Base-by-base conservation (phyloP, 306 rosid species). In the Styphnolobium japonicum region DNA sequence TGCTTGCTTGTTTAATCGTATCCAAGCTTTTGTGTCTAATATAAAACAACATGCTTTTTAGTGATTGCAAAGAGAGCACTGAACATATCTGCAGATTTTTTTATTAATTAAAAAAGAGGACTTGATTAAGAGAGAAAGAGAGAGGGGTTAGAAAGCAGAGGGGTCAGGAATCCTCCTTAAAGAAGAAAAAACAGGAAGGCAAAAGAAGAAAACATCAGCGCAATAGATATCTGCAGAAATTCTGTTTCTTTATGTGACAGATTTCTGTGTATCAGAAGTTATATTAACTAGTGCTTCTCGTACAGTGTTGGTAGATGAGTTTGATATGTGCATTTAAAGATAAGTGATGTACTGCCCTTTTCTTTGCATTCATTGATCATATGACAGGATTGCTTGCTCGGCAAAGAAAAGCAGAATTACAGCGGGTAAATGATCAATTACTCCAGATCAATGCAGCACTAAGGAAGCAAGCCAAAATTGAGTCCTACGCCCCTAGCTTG, bases 381-480 rank as follows among this genome's bases (percentile, higher is more conserved):
- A 15, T 75, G 75, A 75, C 68, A 95, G 98, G 99, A 29, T 89
- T 95, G 91, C 85, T 95, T 48, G 99, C 99, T 21, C 93, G 98
- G 67, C 99, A 93, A 88, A 89, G 99, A 85, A 95, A 45, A 81
- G 93, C 87, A 19, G 98, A 95, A 84, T 70, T 95, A 62, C 75
- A 91, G 78, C 83, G 89, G 51, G 37, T 95, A 78, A 95, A 95
- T 55, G 99, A 95, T 77, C 99, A 95, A 83, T 83, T 93, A 46
- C 92, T 97, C 64, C 99, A 93, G 75, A 95, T 95, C 76, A 95
- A 93, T 43, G 75, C 89, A 33, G 97, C 99, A 53, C 84, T 91
- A 48, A 89, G 94, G 87, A 93, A 92, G 85, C 99, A 95, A 85
- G 98, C 99, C 10, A 95, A 93, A 85, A 93, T 95, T 42, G 98